Percentiles rank a stretch among this genome's conserved stretches.
These are phyloP conservation scores for Friedmanniomyces endolithicus DNA, from an alignment of 495 filamentous ascomycete species.

Conservation along the genomic window DNA sequence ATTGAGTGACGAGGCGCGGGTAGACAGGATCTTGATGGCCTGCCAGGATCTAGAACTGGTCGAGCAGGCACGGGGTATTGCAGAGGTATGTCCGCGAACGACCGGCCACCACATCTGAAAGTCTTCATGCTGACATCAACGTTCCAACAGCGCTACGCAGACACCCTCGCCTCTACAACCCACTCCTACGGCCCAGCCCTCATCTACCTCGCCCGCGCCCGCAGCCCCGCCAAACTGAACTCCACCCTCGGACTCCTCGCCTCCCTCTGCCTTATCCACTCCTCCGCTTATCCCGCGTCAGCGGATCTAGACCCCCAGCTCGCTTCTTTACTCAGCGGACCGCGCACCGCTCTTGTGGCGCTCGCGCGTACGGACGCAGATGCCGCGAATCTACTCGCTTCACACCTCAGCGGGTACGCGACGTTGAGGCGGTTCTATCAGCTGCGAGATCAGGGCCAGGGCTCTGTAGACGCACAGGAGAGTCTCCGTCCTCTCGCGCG, in stretches of 20 bases:
- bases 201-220: constrained; percentile 74
- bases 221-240: constrained; percentile 58
- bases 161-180: constrained; percentile 50
- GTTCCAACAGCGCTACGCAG: constrained; percentile 55
- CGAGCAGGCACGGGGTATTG: constrained; percentile 55
- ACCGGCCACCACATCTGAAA: not conserved
- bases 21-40: constrained; percentile 62
- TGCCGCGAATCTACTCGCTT: constrained; percentile 66
- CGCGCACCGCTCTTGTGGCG: constrained; percentile 50
- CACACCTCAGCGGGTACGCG: constrained; percentile 80
- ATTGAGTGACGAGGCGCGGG: constrained; percentile 48
- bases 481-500: constrained; percentile 32
- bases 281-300: constrained; percentile 58
- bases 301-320: constrained; percentile 58
- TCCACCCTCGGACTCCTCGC: constrained; percentile 75
- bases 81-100: constrained; percentile 22
- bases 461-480: constrained; percentile 23
- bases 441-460: constrained; percentile 54
- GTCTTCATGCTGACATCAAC: not conserved
- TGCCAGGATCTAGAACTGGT: constrained; percentile 59
- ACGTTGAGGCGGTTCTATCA: constrained; percentile 80
- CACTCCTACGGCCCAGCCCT: constrained; percentile 46
- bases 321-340: constrained; percentile 49
- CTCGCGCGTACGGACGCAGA: constrained; percentile 57
- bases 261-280: constrained; percentile 72